A percentile compares a stretch with the other conserved stretches of the same genome.
These are phyloP conservation scores for Dryadomyces quercivorus DNA, from an alignment of 2,329 filamentous ascomycete species.

Conservation along the genomic window DNA sequence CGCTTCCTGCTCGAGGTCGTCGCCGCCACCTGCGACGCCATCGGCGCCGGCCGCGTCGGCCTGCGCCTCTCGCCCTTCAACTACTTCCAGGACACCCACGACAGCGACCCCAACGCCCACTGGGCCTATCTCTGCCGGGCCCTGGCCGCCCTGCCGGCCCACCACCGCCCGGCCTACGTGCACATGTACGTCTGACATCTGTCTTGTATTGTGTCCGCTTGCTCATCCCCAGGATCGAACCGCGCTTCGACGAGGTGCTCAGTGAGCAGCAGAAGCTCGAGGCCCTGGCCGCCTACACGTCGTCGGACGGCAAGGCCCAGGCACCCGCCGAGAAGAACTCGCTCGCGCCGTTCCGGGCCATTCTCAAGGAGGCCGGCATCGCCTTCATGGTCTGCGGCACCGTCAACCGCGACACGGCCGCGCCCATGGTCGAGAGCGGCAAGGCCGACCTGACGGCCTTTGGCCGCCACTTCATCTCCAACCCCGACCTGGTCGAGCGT, in stretches of 20 bases:
- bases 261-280: constrained; percentile 24
- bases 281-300: constrained; percentile 36
- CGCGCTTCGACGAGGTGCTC: constrained; percentile 11
- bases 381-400: constrained; percentile 19
- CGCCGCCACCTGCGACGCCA: constrained; percentile 27
- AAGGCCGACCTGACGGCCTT: constrained; percentile 22
- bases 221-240: constrained; percentile 5
- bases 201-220: not conserved
- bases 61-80: constrained; percentile 45
- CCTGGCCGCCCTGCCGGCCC: constrained; percentile 13
- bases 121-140: constrained; percentile 34
- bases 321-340: constrained; percentile 6
- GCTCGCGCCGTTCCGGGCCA: constrained; percentile 8
- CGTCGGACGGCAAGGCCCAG: not conserved
- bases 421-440: constrained; percentile 14
- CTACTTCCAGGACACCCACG: constrained; percentile 44
- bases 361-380: constrained; percentile 36
- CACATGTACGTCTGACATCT: constrained; percentile 2
- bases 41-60: constrained; percentile 36
- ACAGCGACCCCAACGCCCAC: constrained; percentile 43
- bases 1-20: constrained; percentile 15
- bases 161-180: constrained; percentile 4
- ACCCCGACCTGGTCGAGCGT: constrained; percentile 30
- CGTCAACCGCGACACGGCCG: constrained; percentile 14
- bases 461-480: constrained; percentile 30